Percentiles rank a stretch among this genome's conserved stretches.
Conservation (phyloP, 106 monocot species). For the Agapanthus africanus region DNA sequence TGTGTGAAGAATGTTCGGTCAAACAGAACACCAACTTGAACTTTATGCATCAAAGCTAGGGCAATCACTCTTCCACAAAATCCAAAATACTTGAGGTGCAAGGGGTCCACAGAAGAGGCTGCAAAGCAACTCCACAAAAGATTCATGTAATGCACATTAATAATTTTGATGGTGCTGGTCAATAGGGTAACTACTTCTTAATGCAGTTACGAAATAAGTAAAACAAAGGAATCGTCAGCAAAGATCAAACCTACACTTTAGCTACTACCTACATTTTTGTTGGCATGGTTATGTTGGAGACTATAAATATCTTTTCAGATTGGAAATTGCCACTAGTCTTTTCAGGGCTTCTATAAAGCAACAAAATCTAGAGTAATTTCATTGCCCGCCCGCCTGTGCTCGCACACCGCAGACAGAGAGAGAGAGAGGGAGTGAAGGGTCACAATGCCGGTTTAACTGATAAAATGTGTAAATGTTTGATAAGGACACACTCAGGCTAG, state of each 20-base stretch:
- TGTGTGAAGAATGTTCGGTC: constrained; percentile 67
- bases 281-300: not conserved
- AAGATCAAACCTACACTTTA: no score
- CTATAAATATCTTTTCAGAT: no score
- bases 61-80: constrained; percentile 56
- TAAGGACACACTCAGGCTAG: no score
- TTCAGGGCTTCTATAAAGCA: not conserved
- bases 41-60: constrained; percentile 52
- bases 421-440: no score
- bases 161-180: no score
- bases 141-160: not conserved
- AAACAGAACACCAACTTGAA: constrained; percentile 54
- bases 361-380: no score
- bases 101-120: constrained; percentile 73
- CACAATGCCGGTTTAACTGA: no score
- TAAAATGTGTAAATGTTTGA: no score
- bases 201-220: not conserved
- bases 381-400: no score
- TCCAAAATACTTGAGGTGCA: constrained; percentile 71
- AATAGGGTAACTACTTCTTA: not conserved
- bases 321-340: not conserved
- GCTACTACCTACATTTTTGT: not conserved
- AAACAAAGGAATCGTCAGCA: not conserved
- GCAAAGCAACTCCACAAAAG: constrained; percentile 9
- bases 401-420: no score